Evolutionary conservation across 164 flowering plant genomes (phyloP).

Genomic region (Sedum album): DNA sequence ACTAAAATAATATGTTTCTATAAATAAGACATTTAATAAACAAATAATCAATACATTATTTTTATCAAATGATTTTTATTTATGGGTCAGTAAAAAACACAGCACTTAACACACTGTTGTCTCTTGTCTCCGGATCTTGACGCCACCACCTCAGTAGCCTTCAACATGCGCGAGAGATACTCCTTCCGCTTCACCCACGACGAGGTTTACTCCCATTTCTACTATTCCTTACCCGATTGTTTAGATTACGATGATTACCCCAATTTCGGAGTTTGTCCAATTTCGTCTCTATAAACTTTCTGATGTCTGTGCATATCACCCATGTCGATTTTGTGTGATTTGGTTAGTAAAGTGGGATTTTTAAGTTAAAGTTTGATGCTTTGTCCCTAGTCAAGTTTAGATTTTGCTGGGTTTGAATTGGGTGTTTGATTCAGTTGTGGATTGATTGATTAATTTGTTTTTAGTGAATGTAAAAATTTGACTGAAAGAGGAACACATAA

Average conservation of each 20-base stretch:
- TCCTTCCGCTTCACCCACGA: conserved; percentile 1
- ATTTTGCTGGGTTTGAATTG: not conserved
- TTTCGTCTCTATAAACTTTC: not conserved
- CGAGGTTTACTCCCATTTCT: not conserved
- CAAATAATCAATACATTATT: not conserved
- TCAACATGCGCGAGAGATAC: conserved; percentile 3
- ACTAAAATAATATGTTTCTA: too few species aligned
- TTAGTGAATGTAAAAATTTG: not conserved
- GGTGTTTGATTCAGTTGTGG: not conserved
- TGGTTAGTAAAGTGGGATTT: not conserved
- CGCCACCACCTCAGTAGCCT: not conserved
- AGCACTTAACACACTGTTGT: not conserved
- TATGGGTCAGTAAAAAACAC: not conserved
- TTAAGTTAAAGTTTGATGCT: not conserved
- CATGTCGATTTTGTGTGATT: not conserved
- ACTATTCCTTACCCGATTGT: not conserved
- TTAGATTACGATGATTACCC: not conserved
- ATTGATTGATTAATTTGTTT: not conserved
- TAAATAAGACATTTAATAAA: not conserved
- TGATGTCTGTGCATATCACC: not conserved
- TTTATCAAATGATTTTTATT: not conserved
- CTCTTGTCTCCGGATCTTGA: conserved; percentile 1
- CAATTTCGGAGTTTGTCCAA: not conserved
- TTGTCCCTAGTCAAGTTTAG: not conserved
- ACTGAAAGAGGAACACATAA: not conserved